Evolutionary conservation across 768 basidiomycete genomes (phyloP).

Genomic region (Fibroporia radiculosa): DNA sequence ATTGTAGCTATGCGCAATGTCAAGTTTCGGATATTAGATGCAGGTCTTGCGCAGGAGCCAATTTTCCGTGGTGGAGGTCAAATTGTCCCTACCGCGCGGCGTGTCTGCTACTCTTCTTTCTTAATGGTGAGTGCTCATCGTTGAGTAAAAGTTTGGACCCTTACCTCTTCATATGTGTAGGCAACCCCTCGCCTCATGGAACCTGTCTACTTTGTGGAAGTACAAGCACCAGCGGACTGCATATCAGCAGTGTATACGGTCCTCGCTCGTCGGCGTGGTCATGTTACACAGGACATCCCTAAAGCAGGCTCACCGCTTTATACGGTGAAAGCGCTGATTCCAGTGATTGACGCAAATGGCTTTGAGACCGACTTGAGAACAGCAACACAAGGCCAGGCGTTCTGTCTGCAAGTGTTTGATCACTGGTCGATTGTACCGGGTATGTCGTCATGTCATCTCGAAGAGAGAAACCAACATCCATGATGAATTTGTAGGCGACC

Average conservation of each 20-base stretch:
- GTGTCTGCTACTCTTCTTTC: conserved; percentile 99
- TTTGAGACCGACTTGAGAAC: conserved; percentile 98
- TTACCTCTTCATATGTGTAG: conserved; percentile 31
- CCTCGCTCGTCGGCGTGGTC: conserved; percentile 96
- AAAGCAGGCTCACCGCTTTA: conserved; percentile 97
- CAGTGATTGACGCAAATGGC: conserved; percentile 96
- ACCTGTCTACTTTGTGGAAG: conserved; percentile 97
- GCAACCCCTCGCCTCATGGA: conserved; percentile 95
- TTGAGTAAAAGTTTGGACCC: conserved; percentile 3
- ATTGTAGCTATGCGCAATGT: conserved; percentile 90
- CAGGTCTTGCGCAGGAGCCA: conserved; percentile 86
- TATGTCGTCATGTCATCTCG: conserved; percentile 26
- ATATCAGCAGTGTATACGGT: conserved; percentile 99
- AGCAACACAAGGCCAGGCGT: conserved; percentile 98
- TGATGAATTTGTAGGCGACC: conserved; percentile 63
- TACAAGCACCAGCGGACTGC: conserved; percentile 98
- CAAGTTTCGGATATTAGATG: conserved; percentile 93
- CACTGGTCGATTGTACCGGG: conserved; percentile 99
- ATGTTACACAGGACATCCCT: conserved; percentile 96
- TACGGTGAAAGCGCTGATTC: conserved; percentile 96
- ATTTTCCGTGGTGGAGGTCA: conserved; percentile 98
- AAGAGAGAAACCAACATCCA: background rate
- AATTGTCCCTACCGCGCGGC: conserved; percentile 96
- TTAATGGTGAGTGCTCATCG: conserved; percentile 64
- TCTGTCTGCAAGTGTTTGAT: conserved; percentile 94